phyloP scores from a whole-genome alignment of 2,329 filamentous ascomycete genomes.

The Monosporascus sp. region DNA sequence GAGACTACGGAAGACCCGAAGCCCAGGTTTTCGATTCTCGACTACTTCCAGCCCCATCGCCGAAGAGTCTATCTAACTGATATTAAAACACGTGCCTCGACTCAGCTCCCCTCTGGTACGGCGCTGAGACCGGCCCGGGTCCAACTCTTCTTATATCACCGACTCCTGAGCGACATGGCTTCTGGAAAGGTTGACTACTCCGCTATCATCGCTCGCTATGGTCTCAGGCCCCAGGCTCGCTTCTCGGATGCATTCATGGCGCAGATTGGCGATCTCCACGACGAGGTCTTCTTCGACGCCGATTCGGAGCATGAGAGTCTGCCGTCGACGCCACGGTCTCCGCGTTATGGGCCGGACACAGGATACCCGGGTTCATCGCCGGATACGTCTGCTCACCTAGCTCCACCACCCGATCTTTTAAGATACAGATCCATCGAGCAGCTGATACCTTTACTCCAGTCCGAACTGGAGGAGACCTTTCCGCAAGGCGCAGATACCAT shows the following conservation, averaged over 20 bases:
- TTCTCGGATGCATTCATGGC: slow-evolving; percentile 80
- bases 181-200: slow-evolving; percentile 65
- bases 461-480: slow-evolving; percentile 48
- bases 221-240: slow-evolving; percentile 54
- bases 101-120: slow-evolving; percentile 58
- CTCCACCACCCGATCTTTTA: slow-evolving; percentile 31
- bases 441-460: slow-evolving; percentile 39
- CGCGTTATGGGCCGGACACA: slow-evolving; percentile 24
- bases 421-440: slow-evolving; percentile 45
- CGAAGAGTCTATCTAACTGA: slow-evolving; percentile 70
- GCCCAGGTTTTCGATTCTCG: slow-evolving; percentile 34
- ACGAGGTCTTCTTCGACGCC: slow-evolving; percentile 55
- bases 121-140: slow-evolving; percentile 72
- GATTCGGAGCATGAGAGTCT: slow-evolving; percentile 16
- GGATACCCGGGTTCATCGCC: slow-evolving; percentile 5
- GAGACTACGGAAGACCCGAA: slow-evolving; percentile 7
- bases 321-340: slow-evolving; percentile 24
- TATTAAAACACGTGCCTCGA: slow-evolving; percentile 73
- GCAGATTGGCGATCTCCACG: slow-evolving; percentile 65
- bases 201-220: slow-evolving; percentile 65
- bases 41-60: slow-evolving; percentile 31
- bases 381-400: slow-evolving; percentile 4
- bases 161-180: slow-evolving; percentile 72
- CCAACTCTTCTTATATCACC: slow-evolving; percentile 86
- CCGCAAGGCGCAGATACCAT: slow-evolving; percentile 43